Base-by-base conservation (phyloP, 441 rosid species). In the Macaranga tanarius region DNA sequence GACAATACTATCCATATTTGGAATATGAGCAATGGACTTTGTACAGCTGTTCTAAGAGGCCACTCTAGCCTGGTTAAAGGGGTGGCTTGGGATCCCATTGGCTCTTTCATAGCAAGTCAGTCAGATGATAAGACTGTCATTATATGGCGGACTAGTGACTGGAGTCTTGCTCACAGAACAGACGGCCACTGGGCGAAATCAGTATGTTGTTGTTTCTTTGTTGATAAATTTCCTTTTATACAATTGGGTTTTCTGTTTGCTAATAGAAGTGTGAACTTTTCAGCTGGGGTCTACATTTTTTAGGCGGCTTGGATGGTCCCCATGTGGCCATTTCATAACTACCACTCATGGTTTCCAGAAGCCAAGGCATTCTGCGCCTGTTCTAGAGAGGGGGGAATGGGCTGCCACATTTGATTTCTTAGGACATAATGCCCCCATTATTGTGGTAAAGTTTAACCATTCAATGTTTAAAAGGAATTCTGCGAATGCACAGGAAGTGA, bases 291-390 rank as follows among this genome's bases (percentile, higher is more conserved):
- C 98, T 70, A 95, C 99, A 38, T 95, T 95, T 84, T 95, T 95
- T 83, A 89, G 99, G 83, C 91, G 99, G 70, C 97, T 95, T 76
- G 98, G 97, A 50, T 95, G 99, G 98, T 95, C 99, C 23, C 99
- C 99, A 4, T 95, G 99, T 81, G 99, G 99, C 62, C 99, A 93
- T 84, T 95, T 90, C 77, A 85, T 95, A 79, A 92, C 99, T 47
- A 95, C 98, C 28, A 95, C 99, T 73, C 97, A 95, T 71, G 99
- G 99, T 75, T 95, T 81, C 86, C 99, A 95, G 85, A 95, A 93
- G 83, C 99, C 99, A 26, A 90, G 95, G 87, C 99, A 95, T 86
- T 95, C 99, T 76, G 99, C 98, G 40, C 99, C 99, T 42, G 99
- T 95, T 80, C 84, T 95, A 16, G 98, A 92, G 82, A 89, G 99